Conservation (phyloP, 257 asterid species). For the Rhazya stricta region DNA sequence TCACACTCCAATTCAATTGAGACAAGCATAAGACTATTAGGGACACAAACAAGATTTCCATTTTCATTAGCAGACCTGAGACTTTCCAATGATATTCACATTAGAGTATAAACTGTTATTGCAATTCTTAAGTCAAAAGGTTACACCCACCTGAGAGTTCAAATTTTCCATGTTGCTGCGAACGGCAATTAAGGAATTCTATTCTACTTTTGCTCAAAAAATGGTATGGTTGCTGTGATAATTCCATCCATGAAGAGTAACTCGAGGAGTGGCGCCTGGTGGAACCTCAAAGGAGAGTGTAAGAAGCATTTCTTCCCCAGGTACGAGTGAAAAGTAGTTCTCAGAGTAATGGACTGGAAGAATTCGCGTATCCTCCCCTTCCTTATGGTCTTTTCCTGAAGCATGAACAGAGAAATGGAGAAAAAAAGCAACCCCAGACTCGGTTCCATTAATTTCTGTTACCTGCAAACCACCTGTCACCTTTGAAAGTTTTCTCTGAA, state of each 20-base stretch:
- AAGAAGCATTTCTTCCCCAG: slow-evolving; percentile 70
- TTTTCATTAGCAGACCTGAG: background rate
- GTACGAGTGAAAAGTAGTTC: slow-evolving; percentile 90
- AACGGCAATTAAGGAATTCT: background rate
- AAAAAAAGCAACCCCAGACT: slow-evolving; percentile 76
- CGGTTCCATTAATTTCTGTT: slow-evolving; percentile 47
- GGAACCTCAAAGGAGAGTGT: slow-evolving; percentile 72
- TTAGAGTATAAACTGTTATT: no score
- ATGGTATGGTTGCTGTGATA: slow-evolving; percentile 34
- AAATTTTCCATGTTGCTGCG: background rate
- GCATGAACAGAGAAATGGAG: slow-evolving; percentile 78
- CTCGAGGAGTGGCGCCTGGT: slow-evolving; percentile 48
- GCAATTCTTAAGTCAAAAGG: background rate
- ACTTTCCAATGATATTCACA: no score
- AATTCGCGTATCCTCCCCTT: slow-evolving; percentile 61
- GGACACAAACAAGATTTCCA: background rate
- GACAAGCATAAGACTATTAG: background rate
- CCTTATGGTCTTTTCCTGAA: slow-evolving; percentile 33
- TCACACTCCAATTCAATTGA: no score
- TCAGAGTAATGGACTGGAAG: slow-evolving; percentile 92
- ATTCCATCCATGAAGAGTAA: slow-evolving; percentile 70
- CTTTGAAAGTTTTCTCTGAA: slow-evolving; percentile 28
- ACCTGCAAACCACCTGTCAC: slow-evolving; percentile 29
- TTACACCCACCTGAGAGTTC: background rate
- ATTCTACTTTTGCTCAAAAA: slow-evolving; percentile 17